Evolutionary conservation across 805 yeast genomes (phyloP).

Genomic region (Pichia pseudocactophila): DNA sequence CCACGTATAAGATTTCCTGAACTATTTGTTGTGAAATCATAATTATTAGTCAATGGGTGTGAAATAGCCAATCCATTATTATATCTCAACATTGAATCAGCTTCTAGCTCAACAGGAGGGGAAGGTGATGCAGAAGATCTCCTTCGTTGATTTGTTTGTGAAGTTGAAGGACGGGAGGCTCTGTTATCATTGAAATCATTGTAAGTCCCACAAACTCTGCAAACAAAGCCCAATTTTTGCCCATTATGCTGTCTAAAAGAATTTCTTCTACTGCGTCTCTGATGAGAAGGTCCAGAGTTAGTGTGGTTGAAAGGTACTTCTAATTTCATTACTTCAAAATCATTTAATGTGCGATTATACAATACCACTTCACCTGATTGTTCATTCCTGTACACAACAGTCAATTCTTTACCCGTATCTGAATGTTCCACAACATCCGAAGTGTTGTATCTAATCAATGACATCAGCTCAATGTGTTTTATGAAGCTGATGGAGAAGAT

Average conservation of each 20-base stretch:
- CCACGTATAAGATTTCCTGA: slow-evolving; percentile 17
- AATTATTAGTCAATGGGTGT: not conserved
- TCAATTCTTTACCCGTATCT: not conserved
- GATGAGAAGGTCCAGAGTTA: not conserved
- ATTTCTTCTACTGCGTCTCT: not conserved
- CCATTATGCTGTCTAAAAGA: too few relatives aligned
- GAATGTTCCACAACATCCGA: slow-evolving; percentile 5
- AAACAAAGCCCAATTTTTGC: slow-evolving; percentile 9
- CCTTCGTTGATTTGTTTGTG: too few relatives aligned
- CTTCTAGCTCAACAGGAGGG: not conserved
- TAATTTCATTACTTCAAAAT: slow-evolving; percentile 20
- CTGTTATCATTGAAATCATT: not conserved
- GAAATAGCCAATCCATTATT: not conserved
- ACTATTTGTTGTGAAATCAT: slow-evolving; percentile 7
- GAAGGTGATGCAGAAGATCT: too few relatives aligned
- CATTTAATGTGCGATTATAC: slow-evolving; percentile 22
- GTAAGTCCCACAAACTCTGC: slow-evolving; percentile 22
- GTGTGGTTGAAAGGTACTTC: not conserved
- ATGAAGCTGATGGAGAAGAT: too few relatives aligned
- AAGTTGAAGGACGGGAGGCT: too few relatives aligned
- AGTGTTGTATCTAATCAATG: slow-evolving; percentile 15
- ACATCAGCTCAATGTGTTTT: slow-evolving; percentile 9
- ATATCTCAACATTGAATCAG: not conserved
- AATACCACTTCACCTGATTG: slow-evolving; percentile 23
- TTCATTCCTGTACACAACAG: slow-evolving; percentile 14